A percentile compares a stretch with the other conserved stretches of the same genome.
phyloP scores from a whole-genome alignment of 352 stramenopile genomes.

The Globisporangium nodosum region DNA sequence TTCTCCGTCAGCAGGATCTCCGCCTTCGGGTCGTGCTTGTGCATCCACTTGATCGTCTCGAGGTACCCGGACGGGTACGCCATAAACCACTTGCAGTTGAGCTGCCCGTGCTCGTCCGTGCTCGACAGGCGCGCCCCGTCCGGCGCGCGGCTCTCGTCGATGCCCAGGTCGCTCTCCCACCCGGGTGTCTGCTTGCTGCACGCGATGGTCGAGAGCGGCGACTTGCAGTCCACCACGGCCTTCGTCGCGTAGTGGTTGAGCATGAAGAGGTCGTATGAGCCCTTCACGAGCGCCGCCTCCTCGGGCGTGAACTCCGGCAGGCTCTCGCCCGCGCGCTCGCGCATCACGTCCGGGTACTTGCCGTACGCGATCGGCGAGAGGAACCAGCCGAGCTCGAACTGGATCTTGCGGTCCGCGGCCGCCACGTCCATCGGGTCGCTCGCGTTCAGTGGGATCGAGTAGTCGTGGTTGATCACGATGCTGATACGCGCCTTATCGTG shows the following conservation, averaged over 20 bases:
- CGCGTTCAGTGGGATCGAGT: slow-evolving; percentile 70
- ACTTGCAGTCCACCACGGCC: slow-evolving; percentile 47
- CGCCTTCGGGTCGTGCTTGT: slow-evolving; percentile 35
- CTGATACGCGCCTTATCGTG: slow-evolving; percentile 73
- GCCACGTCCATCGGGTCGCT: slow-evolving; percentile 33
- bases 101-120: too few species aligned
- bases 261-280: slow-evolving; percentile 92
- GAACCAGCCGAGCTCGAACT: slow-evolving; percentile 91
- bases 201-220: slow-evolving; percentile 19
- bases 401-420: slow-evolving; percentile 75
- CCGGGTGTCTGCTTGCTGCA: slow-evolving; percentile 28
- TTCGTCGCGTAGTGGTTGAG: slow-evolving; percentile 92
- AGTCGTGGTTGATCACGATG: slow-evolving; percentile 89
- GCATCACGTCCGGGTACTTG: slow-evolving; percentile 64
- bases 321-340: slow-evolving; percentile 45
- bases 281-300: slow-evolving; percentile 60
- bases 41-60: slow-evolving; percentile 60
- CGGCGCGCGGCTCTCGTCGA: slow-evolving; percentile 49
- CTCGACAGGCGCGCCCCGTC: too few species aligned
- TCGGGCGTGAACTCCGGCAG: slow-evolving; percentile 84
- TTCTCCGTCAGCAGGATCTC: slow-evolving; percentile 67
- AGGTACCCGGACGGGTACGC: slow-evolving; percentile 52
- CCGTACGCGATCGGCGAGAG: slow-evolving; percentile 84
- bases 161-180: slow-evolving; percentile 40
- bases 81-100: slow-evolving; percentile 32